Evolutionary conservation across 2,329 filamentous ascomycete genomes (phyloP), one percentile per base, ranked within the genome.

Genomic region (Dothideomycetes sp.): DNA sequence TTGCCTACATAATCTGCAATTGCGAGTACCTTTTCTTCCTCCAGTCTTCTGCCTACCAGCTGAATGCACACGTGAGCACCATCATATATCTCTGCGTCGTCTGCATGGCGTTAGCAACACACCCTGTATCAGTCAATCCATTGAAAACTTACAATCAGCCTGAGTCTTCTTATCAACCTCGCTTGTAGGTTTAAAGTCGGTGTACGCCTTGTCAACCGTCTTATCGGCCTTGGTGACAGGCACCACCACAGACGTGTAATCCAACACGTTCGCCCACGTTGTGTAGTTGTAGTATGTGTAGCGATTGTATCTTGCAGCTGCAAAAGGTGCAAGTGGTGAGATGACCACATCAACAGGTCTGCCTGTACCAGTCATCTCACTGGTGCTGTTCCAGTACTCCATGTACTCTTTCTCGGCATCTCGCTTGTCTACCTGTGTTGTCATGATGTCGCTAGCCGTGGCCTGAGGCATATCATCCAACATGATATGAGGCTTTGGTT

Each of bases 311-410:
- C 68, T 60, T 1, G 67, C 64, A 31, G 70, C 70, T 2, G 69
- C 61, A 35, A 69, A 68, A 0, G 73, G 69, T 2, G 70, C 68
- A 7, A 72, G 50, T 1, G 71, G 68, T 45, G 64, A 61, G 12
- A 76, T 67, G 1, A 76, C 52, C 0, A 68, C 71, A 49, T 82
- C 78, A 0, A 80, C 72, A 12, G 58, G 56, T 31, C 53, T 44
- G 3, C 58, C 59, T 2, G 60, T 73, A 18, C 65, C 68, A 0
- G 72, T 75, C n/a, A 62, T 33, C 4, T 62, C 56, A 0, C 57
- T 62, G 0, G 73, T 78, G 11, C 62, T 67, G 46, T 78, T 78
- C 76, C 75, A 80, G 51, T 78, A 80, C 37, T 80, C 75, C 56
- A 76, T 67, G 47, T 80, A 81, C 13, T 64, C 57, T 44, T 71